phyloP scores from a whole-genome alignment of 2,329 filamentous ascomycete species.

The Hansfordia pulvinata region DNA sequence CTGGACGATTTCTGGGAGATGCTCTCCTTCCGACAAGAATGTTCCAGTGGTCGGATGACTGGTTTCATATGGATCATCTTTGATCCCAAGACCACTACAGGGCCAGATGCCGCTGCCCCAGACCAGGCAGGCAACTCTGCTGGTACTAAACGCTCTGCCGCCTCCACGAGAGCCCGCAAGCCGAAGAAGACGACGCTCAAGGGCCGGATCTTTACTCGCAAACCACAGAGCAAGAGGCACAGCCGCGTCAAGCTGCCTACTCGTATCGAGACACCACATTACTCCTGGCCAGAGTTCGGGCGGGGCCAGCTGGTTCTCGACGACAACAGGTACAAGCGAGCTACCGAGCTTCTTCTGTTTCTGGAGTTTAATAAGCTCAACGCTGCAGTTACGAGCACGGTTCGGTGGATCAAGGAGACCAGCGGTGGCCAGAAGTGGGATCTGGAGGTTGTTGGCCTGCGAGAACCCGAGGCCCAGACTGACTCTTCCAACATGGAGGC shows the following conservation, averaged over 20 bases:
- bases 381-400: slow-evolving; percentile 50
- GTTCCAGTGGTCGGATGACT: slow-evolving; percentile 79
- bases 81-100: slow-evolving; percentile 29
- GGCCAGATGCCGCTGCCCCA: slow-evolving; percentile 6
- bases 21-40: slow-evolving; percentile 95
- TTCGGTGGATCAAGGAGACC: slow-evolving; percentile 58
- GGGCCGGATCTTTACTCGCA: slow-evolving; percentile 48
- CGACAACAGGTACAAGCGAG: slow-evolving; percentile 51
- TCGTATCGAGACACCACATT: slow-evolving; percentile 44
- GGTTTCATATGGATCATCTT: slow-evolving; percentile 94
- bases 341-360: slow-evolving; percentile 55
- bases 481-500: slow-evolving; percentile 4
- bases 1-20: slow-evolving; percentile 97
- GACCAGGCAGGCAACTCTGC: slow-evolving; percentile 16
- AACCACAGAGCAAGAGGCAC: slow-evolving; percentile 51
- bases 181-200: slow-evolving; percentile 33
- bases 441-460: slow-evolving; percentile 30
- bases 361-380: slow-evolving; percentile 58
- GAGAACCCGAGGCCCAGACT: slow-evolving; percentile 11
- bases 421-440: slow-evolving; percentile 40
- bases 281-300: slow-evolving; percentile 48
- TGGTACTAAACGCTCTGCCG: slow-evolving; percentile 11
- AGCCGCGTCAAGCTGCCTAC: slow-evolving; percentile 34
- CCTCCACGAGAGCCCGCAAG: slow-evolving; percentile 13
- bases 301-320: slow-evolving; percentile 51